Evolutionary conservation across 2,329 filamentous ascomycete species (phyloP).

Genomic region (Biscogniauxia mediterranea): DNA sequence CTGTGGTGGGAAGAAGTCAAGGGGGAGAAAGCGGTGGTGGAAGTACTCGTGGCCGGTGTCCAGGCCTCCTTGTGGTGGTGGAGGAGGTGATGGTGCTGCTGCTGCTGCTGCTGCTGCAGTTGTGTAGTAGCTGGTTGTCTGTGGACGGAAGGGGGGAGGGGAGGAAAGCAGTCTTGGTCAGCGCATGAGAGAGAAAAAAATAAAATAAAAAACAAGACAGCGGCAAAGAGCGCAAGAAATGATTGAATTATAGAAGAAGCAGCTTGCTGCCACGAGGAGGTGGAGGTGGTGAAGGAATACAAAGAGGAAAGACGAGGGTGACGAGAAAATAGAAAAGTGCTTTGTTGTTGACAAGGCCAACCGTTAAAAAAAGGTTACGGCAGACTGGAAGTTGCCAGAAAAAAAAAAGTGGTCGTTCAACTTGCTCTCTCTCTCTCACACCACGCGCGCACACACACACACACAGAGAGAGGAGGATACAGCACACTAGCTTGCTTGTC

Average conservation of each 20-base stretch:
- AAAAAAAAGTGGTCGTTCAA: constrained; percentile 26
- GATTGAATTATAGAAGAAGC: constrained; percentile 25
- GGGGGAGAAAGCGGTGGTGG: constrained; percentile 15
- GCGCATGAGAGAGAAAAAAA: constrained; percentile 24
- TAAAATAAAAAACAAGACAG: constrained; percentile 7
- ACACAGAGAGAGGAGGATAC: no score
- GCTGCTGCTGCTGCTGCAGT: constrained; percentile 4
- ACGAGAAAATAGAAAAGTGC: constrained; percentile 24
- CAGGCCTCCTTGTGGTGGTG: constrained; percentile 7
- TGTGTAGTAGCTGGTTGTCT: constrained; percentile 24
- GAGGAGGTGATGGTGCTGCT: constrained; percentile 1
- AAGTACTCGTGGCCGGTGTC: constrained; percentile 20
- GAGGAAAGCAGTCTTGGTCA: constrained; percentile 25
- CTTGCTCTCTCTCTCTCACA: constrained; percentile 24
- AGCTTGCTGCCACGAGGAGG: constrained; percentile 31
- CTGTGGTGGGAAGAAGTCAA: constrained; percentile 13
- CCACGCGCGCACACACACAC: no score
- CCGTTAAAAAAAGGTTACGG: constrained; percentile 21
- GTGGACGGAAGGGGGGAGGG: constrained; percentile 5
- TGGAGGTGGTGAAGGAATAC: constrained; percentile 22
- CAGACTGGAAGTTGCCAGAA: constrained; percentile 30
- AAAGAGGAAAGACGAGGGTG: constrained; percentile 27
- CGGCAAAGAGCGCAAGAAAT: constrained; percentile 13
- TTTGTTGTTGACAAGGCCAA: constrained; percentile 32
- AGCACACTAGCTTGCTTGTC: neutral